Percentiles rank a stretch among this genome's conserved stretches.
Conservation (phyloP, 345 rosid species). For the Nasturtium officinale region DNA sequence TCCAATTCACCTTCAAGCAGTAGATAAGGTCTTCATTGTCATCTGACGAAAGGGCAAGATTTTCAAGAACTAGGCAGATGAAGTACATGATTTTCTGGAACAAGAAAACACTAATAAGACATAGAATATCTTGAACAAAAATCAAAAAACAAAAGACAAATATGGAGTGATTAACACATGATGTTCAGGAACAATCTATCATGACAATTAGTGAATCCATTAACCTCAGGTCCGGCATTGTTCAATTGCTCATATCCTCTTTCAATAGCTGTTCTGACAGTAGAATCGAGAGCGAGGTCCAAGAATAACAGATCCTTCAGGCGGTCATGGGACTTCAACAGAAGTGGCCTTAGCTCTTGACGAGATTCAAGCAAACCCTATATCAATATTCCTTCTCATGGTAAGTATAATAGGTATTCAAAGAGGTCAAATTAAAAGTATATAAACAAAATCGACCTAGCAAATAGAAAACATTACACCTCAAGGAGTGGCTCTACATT, state of each 20-base stretch:
- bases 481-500: conserved; percentile 89
- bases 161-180: conserved; percentile 9
- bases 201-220: conserved; percentile 22
- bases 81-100: conserved; percentile 86
- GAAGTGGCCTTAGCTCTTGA: conserved; percentile 82
- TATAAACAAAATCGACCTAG: background rate
- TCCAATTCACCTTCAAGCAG: conserved; percentile 84
- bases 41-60: conserved; percentile 88
- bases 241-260: conserved; percentile 88
- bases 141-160: background rate
- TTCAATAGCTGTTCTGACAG: conserved; percentile 95
- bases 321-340: conserved; percentile 69
- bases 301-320: conserved; percentile 91
- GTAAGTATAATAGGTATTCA: conserved; percentile 10
- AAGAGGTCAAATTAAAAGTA: conserved; percentile 3
- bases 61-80: conserved; percentile 81
- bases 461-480: conserved; percentile 48
- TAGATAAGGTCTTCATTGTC: conserved; percentile 91
- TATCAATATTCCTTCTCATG: conserved; percentile 25
- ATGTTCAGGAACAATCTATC: conserved; percentile 9
- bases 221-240: conserved; percentile 83
- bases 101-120: conserved; percentile 31
- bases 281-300: conserved; percentile 92
- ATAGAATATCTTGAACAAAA: background rate
- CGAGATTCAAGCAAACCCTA: conserved; percentile 99